Base-by-base conservation (phyloP, 116 monocot species). In the Iris pallida region DNA sequence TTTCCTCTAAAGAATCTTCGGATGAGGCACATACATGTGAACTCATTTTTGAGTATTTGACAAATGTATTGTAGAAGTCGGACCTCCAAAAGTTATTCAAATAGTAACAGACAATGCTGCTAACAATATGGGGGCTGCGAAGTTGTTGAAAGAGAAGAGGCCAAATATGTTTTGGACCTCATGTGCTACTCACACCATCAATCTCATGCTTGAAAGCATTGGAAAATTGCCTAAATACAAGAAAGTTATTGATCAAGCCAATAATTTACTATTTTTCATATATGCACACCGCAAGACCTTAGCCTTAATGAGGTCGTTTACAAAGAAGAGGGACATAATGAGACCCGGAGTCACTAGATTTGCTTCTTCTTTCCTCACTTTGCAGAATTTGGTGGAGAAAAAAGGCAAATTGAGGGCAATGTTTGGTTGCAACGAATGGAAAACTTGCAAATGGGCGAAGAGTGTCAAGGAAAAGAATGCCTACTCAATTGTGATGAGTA, bases 361-460 rank as follows among this genome's bases (percentile, higher is more conserved):
- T 57, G 56, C 15, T 13, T 57, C 44, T 53, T 30, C 13, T 4
- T 69, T 53, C 19, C 57, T 69, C 9, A 45, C 45, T 15, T 69
- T 69, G 20, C 69, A 69, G 19, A 56, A 42, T 19, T 55, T 69
- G 57, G 15, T 55, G n/a, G 69, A 69, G 43, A 69, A 69, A 16
- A 69, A 45, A 45, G 16, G 16, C 11, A 2, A 69, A 44, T 16
- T 69, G 12, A 54, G 42, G 67, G 4, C n/a, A 42, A 49, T 53
- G 20, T 49, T 30, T 54, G 5, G 4, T 54, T 10, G 13, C 17
- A 11, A 9, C 53, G 5, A 16, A 44, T 19, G 43, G 44, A 0
- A 42, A 44, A 7, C 1, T 18, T 45, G 18, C 30, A 30, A 30
- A 30, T 30, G 30, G 0, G 30, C 30, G 0, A 30, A 30, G 30